These are phyloP conservation scores for Camillea tinctor DNA, from an alignment of 2,329 filamentous ascomycete species.

Conservation along the genomic window DNA sequence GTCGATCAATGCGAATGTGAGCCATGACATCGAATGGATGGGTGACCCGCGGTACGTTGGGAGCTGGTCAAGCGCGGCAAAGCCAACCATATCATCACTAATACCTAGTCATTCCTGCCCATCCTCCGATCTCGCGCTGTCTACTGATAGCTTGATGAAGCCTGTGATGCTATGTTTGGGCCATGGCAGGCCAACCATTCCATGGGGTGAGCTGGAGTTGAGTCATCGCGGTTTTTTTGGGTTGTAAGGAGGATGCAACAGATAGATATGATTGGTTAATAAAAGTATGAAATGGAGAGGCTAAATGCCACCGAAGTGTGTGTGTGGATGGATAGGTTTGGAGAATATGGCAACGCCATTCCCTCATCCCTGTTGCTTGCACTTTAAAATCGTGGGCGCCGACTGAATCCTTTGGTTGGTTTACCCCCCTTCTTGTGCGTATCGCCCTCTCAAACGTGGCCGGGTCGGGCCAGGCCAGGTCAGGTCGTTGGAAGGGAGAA, in stretches of 20 bases:
- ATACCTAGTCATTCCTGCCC: not conserved
- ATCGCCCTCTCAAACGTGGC: constrained; percentile 3
- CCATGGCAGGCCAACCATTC: constrained; percentile 1
- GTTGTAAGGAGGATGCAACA: constrained; percentile 14
- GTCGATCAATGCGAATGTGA: not conserved
- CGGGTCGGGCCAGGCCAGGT: too few species aligned
- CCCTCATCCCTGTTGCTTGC: constrained; percentile 11
- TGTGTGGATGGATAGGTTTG: constrained; percentile 10
- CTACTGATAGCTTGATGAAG: constrained; percentile 1
- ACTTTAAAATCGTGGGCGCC: constrained; percentile 12
- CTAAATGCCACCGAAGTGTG: constrained; percentile 18
- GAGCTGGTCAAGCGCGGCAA: not conserved
- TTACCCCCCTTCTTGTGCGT: constrained; percentile 1
- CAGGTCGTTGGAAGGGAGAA: not conserved
- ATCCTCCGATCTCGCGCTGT: constrained; percentile 16
- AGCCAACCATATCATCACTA: not conserved
- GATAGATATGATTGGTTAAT: constrained; percentile 20
- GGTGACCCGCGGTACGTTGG: not conserved
- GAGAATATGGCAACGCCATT: constrained; percentile 18
- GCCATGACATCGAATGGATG: not conserved
- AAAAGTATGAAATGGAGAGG: constrained; percentile 14
- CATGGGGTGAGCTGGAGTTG: constrained; percentile 19
- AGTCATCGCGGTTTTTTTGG: constrained; percentile 28
- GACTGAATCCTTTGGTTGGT: constrained; percentile 12
- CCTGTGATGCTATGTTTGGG: constrained; percentile 1